Conservation (phyloP, 129 eudicot genomes). For the Scalesia atractyloides region DNA sequence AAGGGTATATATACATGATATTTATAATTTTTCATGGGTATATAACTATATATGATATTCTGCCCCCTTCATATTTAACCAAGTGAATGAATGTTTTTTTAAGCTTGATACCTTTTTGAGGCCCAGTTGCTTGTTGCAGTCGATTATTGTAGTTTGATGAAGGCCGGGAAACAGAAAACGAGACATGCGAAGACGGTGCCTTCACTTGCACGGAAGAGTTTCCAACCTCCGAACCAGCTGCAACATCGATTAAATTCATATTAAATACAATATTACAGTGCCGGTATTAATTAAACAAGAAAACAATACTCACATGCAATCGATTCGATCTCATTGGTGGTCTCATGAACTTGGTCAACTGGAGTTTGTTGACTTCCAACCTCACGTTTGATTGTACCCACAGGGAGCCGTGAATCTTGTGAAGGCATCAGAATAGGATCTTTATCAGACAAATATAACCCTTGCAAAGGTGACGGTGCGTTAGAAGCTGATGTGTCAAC, state of each 20-base stretch:
- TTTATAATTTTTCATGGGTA: neutral
- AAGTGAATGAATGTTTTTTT: neutral
- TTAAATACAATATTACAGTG: neutral
- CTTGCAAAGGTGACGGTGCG: slow-evolving; percentile 41
- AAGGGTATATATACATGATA: too few relatives aligned
- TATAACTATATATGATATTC: too few relatives aligned
- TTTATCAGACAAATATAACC: slow-evolving; percentile 49
- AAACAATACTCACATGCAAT: slow-evolving; percentile 38
- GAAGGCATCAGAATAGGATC: slow-evolving; percentile 65
- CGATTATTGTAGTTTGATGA: slow-evolving; percentile 28
- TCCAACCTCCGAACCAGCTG: slow-evolving; percentile 39
- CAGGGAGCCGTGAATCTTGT: slow-evolving; percentile 47
- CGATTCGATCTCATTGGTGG: slow-evolving; percentile 38
- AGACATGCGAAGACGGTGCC: slow-evolving; percentile 35
- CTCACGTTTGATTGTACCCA: slow-evolving; percentile 56
- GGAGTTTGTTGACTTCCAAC: slow-evolving; percentile 42
- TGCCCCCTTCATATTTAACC: neutral
- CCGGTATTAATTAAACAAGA: slow-evolving; percentile 1
- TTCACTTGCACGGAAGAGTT: slow-evolving; percentile 33
- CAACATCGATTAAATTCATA: neutral
- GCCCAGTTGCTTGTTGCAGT: slow-evolving; percentile 24
- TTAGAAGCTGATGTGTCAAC: slow-evolving; percentile 29
- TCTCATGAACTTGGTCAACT: slow-evolving; percentile 32
- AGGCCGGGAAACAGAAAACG: slow-evolving; percentile 20
- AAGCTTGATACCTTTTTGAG: slow-evolving; percentile 33